Evolutionary conservation across 2,329 filamentous ascomycete genomes (phyloP), one percentile per base, ranked within the genome.

Genomic region (Fusarium goolgardi): DNA sequence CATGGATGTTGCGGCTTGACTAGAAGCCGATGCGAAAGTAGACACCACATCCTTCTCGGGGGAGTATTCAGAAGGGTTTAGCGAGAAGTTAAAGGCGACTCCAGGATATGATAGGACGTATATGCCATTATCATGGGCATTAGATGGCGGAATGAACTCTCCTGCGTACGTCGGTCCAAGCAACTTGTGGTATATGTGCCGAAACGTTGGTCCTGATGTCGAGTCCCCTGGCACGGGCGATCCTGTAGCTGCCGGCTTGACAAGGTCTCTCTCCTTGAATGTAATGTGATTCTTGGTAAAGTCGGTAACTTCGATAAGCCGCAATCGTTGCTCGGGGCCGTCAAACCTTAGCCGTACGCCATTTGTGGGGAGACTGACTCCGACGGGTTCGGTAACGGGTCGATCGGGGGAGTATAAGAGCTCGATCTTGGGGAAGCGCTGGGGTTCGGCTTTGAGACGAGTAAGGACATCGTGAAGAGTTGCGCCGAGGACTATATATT

Each of bases 91-190:
- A 77, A 98, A 97, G 1, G 95, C 93, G 31, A 99, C 89, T 1
- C 96, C 96, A 1, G 95, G 94, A 79, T 97, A 99, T 3, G 95
- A 98, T 34, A 99, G 83, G 34, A 97, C 89, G 75, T 98, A 99
- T 23, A 88, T 91, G 18, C 94, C 94, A 18, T 83, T 82, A 13
- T 84, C 83, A 41, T 83, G 81, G 35, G 83, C 80, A 5, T 82
- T 83, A 2, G 82, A 75, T 1, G 92, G 88, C 11, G 90, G 86
- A 37, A 97, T 85, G 75, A 95, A 99, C 82, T 99, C 96, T 67
- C 96, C 96, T 2, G 92, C 92, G 77, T 97, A 98, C 0, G 95
- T 96, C 20, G 94, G 94, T 0, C 96, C 96, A 67, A 99, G 90
- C n/a, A 97, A 84, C 54, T 92, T 90, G 73, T 97, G 93, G 77